Conservation (phyloP, 2,329 filamentous ascomycete genomes). For the Bimuria novae-zelandiae region DNA sequence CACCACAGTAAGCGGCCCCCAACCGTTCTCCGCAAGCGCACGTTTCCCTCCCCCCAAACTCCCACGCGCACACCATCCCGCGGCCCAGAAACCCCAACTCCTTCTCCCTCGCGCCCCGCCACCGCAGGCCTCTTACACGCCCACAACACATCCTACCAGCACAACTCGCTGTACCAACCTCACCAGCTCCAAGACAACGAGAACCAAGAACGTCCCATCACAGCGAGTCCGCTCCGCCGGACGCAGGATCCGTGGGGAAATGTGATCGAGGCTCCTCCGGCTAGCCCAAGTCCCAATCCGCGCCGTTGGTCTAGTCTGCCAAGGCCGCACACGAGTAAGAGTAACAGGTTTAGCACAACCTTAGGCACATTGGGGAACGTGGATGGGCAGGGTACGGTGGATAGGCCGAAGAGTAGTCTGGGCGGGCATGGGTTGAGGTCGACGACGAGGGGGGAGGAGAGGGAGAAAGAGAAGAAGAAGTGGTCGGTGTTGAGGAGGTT, state of each 20-base stretch:
- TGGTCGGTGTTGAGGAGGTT: too few species aligned
- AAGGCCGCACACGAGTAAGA: conserved; percentile 21
- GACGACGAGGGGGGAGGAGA: too few species aligned
- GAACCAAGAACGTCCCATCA: background rate
- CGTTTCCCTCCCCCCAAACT: background rate
- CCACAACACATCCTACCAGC: conserved; percentile 10
- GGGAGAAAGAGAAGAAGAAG: too few species aligned
- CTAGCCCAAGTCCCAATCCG: background rate
- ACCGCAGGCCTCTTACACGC: conserved; percentile 12
- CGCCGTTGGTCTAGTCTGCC: conserved; percentile 14
- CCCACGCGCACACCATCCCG: background rate
- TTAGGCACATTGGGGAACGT: too few species aligned
- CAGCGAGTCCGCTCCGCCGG: conserved; percentile 6
- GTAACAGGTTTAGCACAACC: background rate
- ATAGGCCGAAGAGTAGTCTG: too few species aligned
- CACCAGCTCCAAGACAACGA: background rate
- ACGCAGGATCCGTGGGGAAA: too few species aligned
- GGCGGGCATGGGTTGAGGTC: too few species aligned
- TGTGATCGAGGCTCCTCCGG: too few species aligned
- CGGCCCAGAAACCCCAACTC: conserved; percentile 9
- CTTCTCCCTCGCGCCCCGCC: conserved; percentile 15
- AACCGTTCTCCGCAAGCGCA: conserved; percentile 23
- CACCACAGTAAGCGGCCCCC: conserved; percentile 16
- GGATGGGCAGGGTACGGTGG: too few species aligned
- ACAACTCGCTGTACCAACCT: conserved; percentile 18